Base-by-base conservation (phyloP, 108 stramenopile species). In the Nitzschia sp. region DNA sequence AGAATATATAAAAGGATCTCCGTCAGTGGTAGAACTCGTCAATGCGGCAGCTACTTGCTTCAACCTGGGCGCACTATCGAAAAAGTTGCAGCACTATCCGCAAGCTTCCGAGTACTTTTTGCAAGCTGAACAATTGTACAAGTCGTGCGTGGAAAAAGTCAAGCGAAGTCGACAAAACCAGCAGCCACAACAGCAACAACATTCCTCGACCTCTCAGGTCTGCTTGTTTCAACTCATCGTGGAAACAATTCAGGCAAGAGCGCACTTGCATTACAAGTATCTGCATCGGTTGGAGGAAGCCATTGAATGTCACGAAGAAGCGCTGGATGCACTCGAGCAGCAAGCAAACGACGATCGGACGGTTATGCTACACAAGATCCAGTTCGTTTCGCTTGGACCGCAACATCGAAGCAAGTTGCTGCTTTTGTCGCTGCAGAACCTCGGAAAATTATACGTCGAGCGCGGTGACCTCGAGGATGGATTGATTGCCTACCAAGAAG, bases 11-110 rank as follows among this genome's bases (percentile, higher is more conserved):
- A 59, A 23, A 11, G 68, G 59, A 18, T 54, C 62, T 34, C 62
- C 68, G 27, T 61, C 74, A 8, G 56, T 70, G 59, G 69, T 77
- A 15, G 67, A 77, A 42, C 54, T 70, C 19, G 68, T 70, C 23
- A 77, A 77, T 70, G 76, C 76, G 13, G 76, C 76, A 13, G 76
- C 76, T 2, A 77, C 76, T 0, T 66, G 68, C 53, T 77, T 77
- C 57, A 77, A 77, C 34, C 54, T 77, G 26, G 76, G 76, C 2
- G 76, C 76, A n/a, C 58, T 77, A 9, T 59, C 69, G 23, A 77
- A 77, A 47, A 77, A 77, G 42, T 46, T 77, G 31, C 62, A 69
- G 2, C 49, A 70, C 17, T 70, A 70, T 24, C 23, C 49, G 15
- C 27, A 38, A 26, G 76, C 76, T 13, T 68, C 69, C n/a, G 27